Evolutionary conservation across 768 basidiomycete species (phyloP).

Genomic region (Kwoniella europaea): DNA sequence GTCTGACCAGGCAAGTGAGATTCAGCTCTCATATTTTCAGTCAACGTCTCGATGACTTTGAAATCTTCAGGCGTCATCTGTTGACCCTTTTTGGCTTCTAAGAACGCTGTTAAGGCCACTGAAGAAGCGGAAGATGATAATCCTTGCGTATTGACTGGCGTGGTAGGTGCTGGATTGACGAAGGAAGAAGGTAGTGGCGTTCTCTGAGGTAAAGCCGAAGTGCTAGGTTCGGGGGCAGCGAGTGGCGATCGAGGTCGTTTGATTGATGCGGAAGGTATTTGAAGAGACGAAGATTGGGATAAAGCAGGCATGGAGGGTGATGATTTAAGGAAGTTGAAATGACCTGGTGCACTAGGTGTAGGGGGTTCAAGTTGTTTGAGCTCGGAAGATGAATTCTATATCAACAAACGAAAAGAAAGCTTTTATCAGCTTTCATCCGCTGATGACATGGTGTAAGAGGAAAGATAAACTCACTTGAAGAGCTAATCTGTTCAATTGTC

Average conservation of each 20-base stretch:
- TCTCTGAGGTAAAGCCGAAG: slow-evolving; percentile 2
- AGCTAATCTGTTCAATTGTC: slow-evolving; percentile 31
- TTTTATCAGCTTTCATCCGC: not conserved
- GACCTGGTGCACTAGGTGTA: slow-evolving; percentile 24
- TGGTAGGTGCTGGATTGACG: slow-evolving; percentile 1
- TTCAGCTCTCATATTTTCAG: slow-evolving; percentile 39
- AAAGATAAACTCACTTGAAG: slow-evolving; percentile 25
- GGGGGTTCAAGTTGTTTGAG: slow-evolving; percentile 1
- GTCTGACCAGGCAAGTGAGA: slow-evolving; percentile 18
- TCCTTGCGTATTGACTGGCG: not conserved
- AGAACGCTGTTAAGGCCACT: slow-evolving; percentile 39
- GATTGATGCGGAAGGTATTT: not conserved
- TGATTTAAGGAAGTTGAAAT: slow-evolving; percentile 1
- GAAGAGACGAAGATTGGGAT: not conserved
- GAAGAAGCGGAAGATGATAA: slow-evolving; percentile 33
- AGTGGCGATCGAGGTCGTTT: not conserved
- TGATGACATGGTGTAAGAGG: too few relatives aligned
- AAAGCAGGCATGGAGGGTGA: slow-evolving; percentile 25
- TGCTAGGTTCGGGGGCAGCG: not conserved
- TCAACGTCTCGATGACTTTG: slow-evolving; percentile 38
- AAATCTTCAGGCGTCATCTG: slow-evolving; percentile 40
- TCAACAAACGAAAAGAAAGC: too few relatives aligned
- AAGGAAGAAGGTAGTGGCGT: slow-evolving; percentile 20
- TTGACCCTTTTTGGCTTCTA: slow-evolving; percentile 44
- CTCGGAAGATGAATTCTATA: not conserved